Conservation (phyloP, 192 early-diverging fungal species). For the Paraglomus occultum region DNA sequence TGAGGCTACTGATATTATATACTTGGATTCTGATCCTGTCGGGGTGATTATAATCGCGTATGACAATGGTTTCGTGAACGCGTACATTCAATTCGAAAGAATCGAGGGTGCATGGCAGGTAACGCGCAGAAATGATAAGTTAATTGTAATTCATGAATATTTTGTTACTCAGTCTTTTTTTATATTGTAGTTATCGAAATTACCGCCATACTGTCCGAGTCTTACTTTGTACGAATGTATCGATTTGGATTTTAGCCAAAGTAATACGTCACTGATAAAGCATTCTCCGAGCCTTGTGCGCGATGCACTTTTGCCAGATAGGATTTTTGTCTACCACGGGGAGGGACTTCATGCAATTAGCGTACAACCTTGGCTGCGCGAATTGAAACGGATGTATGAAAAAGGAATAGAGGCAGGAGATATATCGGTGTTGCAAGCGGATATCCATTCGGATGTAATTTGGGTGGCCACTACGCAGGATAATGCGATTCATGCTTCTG, state of each 20-base stretch:
- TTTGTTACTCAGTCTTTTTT: constrained; percentile 23
- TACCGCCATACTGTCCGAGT: no score
- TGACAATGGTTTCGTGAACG: constrained; percentile 42
- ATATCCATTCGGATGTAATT: constrained; percentile 10
- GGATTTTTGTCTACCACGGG: constrained; percentile 68
- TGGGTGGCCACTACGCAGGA: constrained; percentile 7
- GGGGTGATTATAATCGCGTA: constrained; percentile 58
- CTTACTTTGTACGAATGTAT: no score
- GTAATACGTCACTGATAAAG: constrained; percentile 44
- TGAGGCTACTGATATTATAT: constrained; percentile 47
- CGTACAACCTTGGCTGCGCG: constrained; percentile 53
- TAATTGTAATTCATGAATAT: background rate
- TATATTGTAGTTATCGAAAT: no score
- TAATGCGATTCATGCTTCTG: no score
- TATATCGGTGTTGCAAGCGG: background rate
- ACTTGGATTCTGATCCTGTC: constrained; percentile 42
- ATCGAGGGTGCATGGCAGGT: no score
- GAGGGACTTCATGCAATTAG: constrained; percentile 67
- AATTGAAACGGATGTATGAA: constrained; percentile 36
- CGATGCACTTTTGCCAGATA: constrained; percentile 60
- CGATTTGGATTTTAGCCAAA: background rate
- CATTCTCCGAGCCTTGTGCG: constrained; percentile 50
- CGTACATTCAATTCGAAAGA: no score
- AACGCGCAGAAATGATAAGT: no score
- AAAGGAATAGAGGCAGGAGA: constrained; percentile 1